Evolutionary conservation across 495 filamentous ascomycete genomes (phyloP).

Genomic region (Podospora pseudoanserina): DNA sequence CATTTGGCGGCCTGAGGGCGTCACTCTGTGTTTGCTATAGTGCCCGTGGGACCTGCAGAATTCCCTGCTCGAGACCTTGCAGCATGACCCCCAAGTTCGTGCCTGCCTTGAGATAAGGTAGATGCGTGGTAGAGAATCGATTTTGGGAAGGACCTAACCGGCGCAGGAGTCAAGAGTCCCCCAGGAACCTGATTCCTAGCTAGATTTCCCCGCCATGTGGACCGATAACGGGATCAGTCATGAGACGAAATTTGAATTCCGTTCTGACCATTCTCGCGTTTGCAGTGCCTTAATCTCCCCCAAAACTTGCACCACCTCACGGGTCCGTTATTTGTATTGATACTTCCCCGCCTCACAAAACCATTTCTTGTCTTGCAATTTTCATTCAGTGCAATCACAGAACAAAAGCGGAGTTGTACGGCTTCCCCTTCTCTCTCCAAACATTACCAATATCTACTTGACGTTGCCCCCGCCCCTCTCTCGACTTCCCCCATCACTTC

Average conservation of each 20-base stretch:
- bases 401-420: background rate
- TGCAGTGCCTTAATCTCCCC: background rate
- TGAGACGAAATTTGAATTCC: background rate
- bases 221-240: background rate
- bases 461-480: background rate
- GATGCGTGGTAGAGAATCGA: background rate
- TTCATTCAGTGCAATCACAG: background rate
- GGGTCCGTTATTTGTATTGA: background rate
- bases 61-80: background rate
- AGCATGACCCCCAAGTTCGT: background rate
- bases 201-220: background rate
- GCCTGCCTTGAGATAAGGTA: background rate
- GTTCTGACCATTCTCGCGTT: background rate
- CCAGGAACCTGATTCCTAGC: background rate
- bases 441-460: background rate
- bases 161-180: background rate
- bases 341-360: background rate
- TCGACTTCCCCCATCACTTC: background rate
- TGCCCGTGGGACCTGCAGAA: background rate
- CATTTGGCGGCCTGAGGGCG: background rate
- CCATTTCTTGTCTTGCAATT: background rate
- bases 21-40: background rate
- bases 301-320: background rate
- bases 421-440: background rate
- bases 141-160: too few relatives aligned